phyloP scores from a whole-genome alignment of 768 basidiomycete species.

The Agaricus blazei region DNA sequence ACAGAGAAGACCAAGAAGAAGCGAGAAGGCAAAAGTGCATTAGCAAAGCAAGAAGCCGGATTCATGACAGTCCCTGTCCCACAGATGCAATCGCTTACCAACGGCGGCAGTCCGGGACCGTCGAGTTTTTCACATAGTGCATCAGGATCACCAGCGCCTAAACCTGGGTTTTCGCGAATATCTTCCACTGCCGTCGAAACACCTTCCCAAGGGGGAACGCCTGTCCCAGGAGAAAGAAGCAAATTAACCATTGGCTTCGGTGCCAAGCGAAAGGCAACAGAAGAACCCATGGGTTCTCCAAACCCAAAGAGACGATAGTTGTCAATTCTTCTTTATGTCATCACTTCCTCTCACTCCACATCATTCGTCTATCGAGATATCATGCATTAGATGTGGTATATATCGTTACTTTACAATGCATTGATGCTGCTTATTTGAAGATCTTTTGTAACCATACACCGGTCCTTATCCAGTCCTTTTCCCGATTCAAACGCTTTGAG shows the following conservation, averaged over 20 bases:
- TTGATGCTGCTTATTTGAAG: conserved; percentile 67
- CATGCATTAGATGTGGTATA: conserved; percentile 4
- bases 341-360: neutral
- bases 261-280: conserved; percentile 73
- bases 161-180: conserved; percentile 76
- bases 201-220: conserved; percentile 48
- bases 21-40: conserved; percentile 58
- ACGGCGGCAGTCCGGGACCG: conserved; percentile 45
- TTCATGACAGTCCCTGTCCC: conserved; percentile 74
- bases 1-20: conserved; percentile 80
- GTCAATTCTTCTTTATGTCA: neutral
- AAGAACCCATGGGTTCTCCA: conserved; percentile 63
- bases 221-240: conserved; percentile 58
- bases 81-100: conserved; percentile 30
- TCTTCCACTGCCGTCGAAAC: conserved; percentile 49
- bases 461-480: conserved; percentile 70
- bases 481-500: conserved; percentile 69
- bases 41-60: conserved; percentile 45
- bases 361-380: neutral
- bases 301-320: conserved; percentile 52
- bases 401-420: conserved; percentile 40
- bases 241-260: conserved; percentile 78
- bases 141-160: conserved; percentile 62
- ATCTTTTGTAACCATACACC: conserved; percentile 68
- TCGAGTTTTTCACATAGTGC: conserved; percentile 22